These are phyloP conservation scores for Dactylellina haptotyla DNA, from an alignment of 2,329 filamentous ascomycete species.

Conservation along the genomic window DNA sequence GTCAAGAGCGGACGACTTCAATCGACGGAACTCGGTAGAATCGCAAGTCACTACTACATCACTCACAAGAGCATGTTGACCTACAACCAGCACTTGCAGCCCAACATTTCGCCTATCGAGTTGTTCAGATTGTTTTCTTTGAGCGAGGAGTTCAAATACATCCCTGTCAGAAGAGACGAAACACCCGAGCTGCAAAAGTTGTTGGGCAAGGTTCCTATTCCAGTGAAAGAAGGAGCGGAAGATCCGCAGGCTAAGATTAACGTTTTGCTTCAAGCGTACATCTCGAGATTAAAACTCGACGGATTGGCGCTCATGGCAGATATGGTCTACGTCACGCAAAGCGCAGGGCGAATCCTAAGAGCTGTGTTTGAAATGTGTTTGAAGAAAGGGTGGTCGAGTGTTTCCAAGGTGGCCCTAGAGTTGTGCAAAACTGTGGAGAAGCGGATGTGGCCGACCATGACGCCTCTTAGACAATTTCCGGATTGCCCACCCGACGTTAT, in stretches of 20 bases:
- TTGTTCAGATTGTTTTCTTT: constrained; percentile 95
- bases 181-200: constrained; percentile 95
- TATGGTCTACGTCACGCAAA: constrained; percentile 98
- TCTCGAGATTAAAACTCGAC: constrained; percentile 91
- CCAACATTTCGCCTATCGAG: constrained; percentile 91
- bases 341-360: constrained; percentile 91
- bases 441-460: constrained; percentile 99
- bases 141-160: constrained; percentile 98
- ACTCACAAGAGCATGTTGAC: constrained; percentile 95
- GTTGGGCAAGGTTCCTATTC: constrained; percentile 87
- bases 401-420: constrained; percentile 90
- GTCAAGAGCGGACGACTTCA: constrained; percentile 89
- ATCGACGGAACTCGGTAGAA: constrained; percentile 90
- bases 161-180: constrained; percentile 95
- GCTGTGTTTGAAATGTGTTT: constrained; percentile 97
- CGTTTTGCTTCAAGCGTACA: constrained; percentile 93
- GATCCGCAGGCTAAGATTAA: constrained; percentile 98
- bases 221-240: constrained; percentile 96
- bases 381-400: constrained; percentile 94
- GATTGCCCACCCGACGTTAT: constrained; percentile 81
- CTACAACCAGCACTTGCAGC: constrained; percentile 94
- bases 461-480: constrained; percentile 89
- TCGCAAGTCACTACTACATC: constrained; percentile 98
- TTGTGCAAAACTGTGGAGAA: constrained; percentile 99
- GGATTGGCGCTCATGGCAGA: constrained; percentile 97